Evolutionary conservation across 495 filamentous ascomycete genomes (phyloP).

Genomic region (Poronia punctata): DNA sequence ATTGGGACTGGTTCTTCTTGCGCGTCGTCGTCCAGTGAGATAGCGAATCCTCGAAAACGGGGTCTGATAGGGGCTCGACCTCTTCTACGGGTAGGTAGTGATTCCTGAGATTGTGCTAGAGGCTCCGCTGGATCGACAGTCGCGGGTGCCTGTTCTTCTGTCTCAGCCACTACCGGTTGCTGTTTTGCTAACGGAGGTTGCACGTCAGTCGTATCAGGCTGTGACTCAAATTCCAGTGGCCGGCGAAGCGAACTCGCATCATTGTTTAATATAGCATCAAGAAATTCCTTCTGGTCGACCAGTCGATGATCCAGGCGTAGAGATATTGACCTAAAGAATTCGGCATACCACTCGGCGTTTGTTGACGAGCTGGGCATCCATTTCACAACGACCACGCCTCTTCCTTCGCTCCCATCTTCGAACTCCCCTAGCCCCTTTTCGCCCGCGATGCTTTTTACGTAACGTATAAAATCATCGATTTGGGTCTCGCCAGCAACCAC

Average conservation of each 20-base stretch:
- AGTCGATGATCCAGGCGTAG: slow-evolving; percentile 67
- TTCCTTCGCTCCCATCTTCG: slow-evolving; percentile 53
- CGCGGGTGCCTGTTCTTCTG: slow-evolving; percentile 8
- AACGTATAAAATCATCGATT: slow-evolving; percentile 68
- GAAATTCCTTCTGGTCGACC: slow-evolving; percentile 85
- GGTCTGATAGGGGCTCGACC: slow-evolving; percentile 41
- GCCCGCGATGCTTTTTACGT: slow-evolving; percentile 67
- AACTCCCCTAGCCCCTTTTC: slow-evolving; percentile 60
- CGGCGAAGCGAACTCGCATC: slow-evolving; percentile 64
- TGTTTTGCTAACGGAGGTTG: slow-evolving; percentile 9
- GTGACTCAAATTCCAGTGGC: slow-evolving; percentile 44
- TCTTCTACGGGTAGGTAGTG: slow-evolving; percentile 20
- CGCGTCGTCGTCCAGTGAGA: slow-evolving; percentile 29
- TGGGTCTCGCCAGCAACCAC: slow-evolving; percentile 59
- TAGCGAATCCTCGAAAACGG: slow-evolving; percentile 66
- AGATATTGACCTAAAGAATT: slow-evolving; percentile 61
- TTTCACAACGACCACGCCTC: slow-evolving; percentile 73
- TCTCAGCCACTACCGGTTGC: slow-evolving; percentile 29
- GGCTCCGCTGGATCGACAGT: slow-evolving; percentile 4
- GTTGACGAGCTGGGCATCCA: slow-evolving; percentile 55
- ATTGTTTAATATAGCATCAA: slow-evolving; percentile 78
- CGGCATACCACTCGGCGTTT: slow-evolving; percentile 60
- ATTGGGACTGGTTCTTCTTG: slow-evolving; percentile 2
- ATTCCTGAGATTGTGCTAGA: slow-evolving; percentile 3
- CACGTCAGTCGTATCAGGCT: slow-evolving; percentile 11